Evolutionary conservation across 768 basidiomycete genomes (phyloP).

Genomic region (Naematelia aurantialba): DNA sequence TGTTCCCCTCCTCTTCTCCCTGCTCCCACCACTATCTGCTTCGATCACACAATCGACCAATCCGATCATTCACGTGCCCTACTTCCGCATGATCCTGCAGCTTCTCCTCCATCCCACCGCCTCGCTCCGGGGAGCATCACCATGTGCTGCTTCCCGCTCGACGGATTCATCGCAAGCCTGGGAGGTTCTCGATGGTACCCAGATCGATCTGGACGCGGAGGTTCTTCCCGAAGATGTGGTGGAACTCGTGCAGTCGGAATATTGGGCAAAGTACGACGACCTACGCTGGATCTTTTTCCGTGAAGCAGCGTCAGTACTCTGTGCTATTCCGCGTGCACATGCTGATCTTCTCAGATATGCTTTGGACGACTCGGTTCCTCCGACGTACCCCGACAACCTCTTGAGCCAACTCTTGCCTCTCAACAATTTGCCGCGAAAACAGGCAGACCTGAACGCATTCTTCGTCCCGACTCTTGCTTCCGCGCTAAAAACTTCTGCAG

Average conservation of each 20-base stretch:
- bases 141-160: background rate
- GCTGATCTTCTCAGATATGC: background rate
- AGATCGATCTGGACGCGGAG: slow-evolving; percentile 34
- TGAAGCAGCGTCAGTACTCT: slow-evolving; percentile 38
- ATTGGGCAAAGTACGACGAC: slow-evolving; percentile 49
- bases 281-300: slow-evolving; percentile 48
- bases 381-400: slow-evolving; percentile 28
- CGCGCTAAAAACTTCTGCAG: slow-evolving; percentile 18
- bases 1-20: slow-evolving; percentile 31
- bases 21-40: slow-evolving; percentile 33
- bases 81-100: slow-evolving; percentile 27
- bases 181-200: slow-evolving; percentile 29
- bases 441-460: slow-evolving; percentile 47
- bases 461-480: slow-evolving; percentile 36
- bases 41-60: slow-evolving; percentile 15
- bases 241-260: slow-evolving; percentile 36
- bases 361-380: background rate
- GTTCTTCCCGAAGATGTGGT: slow-evolving; percentile 42
- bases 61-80: slow-evolving; percentile 36
- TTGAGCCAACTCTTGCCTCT: slow-evolving; percentile 41
- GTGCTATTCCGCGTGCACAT: background rate
- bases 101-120: slow-evolving; percentile 22
- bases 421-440: slow-evolving; percentile 41
- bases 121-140: slow-evolving; percentile 37
- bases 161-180: slow-evolving; percentile 8